phyloP scores from a whole-genome alignment of 1,139 yeast species.

The Candida pseudocylindracea region DNA sequence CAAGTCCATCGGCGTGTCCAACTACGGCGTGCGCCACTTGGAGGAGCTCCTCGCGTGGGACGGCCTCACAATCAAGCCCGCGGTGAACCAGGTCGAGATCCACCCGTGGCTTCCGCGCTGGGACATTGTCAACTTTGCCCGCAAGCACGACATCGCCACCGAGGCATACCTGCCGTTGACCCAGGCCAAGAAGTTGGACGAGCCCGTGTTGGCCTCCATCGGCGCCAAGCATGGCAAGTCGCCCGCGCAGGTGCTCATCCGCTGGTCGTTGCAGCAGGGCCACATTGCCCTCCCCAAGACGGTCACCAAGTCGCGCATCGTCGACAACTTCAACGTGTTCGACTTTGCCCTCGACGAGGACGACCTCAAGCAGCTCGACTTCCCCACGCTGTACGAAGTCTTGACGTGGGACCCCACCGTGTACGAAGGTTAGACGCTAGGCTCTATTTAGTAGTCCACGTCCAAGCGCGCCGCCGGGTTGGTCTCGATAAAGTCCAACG shows the following conservation, averaged over 20 bases:
- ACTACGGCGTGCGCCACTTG: constrained; percentile 1
- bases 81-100: constrained; percentile 43
- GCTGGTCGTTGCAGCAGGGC: constrained; percentile 35
- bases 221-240: constrained; percentile 8
- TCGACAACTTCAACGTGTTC: too few relatives aligned
- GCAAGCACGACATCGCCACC: constrained; percentile 8
- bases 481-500: constrained; percentile 78
- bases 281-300: constrained; percentile 37
- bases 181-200: constrained; percentile 30
- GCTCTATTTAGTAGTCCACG: constrained; percentile 9
- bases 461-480: constrained; percentile 98
- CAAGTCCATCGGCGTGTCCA: constrained; percentile 1
- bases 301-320: too few relatives aligned
- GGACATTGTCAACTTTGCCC: constrained; percentile 32
- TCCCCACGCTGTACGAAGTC: neutral
- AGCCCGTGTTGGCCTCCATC: constrained; percentile 18
- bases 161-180: constrained; percentile 60
- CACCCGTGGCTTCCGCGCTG: constrained; percentile 61
- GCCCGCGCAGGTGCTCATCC: constrained; percentile 10
- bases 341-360: too few relatives aligned
- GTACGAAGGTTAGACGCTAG: neutral
- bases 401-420: neutral
- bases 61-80: constrained; percentile 29
- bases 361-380: neutral
- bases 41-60: constrained; percentile 3